These are phyloP conservation scores for Clonostachys chloroleuca DNA, from an alignment of 2,329 filamentous ascomycete species.

Conservation along the genomic window DNA sequence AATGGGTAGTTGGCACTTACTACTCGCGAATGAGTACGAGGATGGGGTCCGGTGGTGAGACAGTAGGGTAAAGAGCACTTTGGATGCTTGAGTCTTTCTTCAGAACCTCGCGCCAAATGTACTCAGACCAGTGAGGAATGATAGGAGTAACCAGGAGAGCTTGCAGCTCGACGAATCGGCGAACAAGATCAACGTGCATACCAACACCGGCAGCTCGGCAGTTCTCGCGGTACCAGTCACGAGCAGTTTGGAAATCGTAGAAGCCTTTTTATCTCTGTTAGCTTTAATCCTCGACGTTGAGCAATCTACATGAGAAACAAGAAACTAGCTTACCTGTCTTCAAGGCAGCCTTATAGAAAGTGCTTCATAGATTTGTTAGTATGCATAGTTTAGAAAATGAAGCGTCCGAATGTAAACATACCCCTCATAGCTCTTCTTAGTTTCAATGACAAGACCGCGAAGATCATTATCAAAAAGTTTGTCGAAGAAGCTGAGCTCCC, in stretches of 20 bases:
- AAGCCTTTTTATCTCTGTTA: not conserved
- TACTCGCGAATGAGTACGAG: constrained; percentile 49
- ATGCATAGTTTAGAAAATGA: not conserved
- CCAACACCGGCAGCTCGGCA: constrained; percentile 72
- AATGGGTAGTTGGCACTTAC: not conserved
- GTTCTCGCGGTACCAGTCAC: constrained; percentile 87
- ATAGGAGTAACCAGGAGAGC: constrained; percentile 78
- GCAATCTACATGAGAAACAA: not conserved
- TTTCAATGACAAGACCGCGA: constrained; percentile 75
- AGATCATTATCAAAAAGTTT: constrained; percentile 91
- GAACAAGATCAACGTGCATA: constrained; percentile 79
- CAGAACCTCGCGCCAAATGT: constrained; percentile 90
- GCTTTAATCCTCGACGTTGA: too few relatives aligned
- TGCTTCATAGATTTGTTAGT: constrained; percentile 20
- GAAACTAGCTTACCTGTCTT: constrained; percentile 33
- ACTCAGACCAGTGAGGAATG: constrained; percentile 90
- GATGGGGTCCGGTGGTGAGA: constrained; percentile 47
- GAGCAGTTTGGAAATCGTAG: constrained; percentile 18
- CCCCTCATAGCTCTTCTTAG: constrained; percentile 71
- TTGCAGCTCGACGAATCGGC: constrained; percentile 82
- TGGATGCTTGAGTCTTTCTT: constrained; percentile 74
- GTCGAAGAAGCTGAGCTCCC: constrained; percentile 78
- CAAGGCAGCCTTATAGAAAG: constrained; percentile 75
- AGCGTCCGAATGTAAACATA: not conserved
- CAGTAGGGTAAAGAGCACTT: constrained; percentile 67